Base-by-base conservation (phyloP, 805 yeast genomes). In the Zygosaccharomyces bisporus region DNA sequence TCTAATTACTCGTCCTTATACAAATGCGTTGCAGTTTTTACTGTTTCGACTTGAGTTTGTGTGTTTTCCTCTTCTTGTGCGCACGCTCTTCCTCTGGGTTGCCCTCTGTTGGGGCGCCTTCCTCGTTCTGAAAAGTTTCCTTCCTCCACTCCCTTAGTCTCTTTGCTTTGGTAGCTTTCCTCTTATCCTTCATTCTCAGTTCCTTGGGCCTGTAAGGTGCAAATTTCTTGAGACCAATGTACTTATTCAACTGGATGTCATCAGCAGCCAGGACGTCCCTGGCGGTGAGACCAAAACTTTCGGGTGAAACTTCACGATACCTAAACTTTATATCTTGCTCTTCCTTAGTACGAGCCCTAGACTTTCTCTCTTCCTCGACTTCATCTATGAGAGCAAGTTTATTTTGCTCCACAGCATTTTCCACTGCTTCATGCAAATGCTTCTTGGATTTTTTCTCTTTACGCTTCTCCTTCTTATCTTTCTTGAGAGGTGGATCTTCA, bases 221-320 rank as follows among this genome's bases (percentile, higher is more conserved):
- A 53, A 93, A 80, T 65, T 90, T 90, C 71, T 91, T 91, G 56
- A 93, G 70, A 17, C 96, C 93, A 46, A 89, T 82, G 57, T 74
- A 89, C 45, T 81, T 83, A 66, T 93, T 93, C 64, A 93, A 73
- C 39, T 83, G 85, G 49, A 76, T 74, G 63, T 93, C 99, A 58
- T 86, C 91, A 10, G 99, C 99, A 46, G 87, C 69, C 43, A 93
- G 71, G 38, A 93, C 93, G 56, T 93, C 99, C 50, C 93, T 75
- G 0, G 93, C 76, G 0, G 86, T 74, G 39, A 93, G 73, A 9
- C 98, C 98, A 68, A 78, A 93, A 7, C 89, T 70, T 58, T 93
- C 98, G 6, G 99, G 97, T 1, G 96, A 89, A 3, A 93, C 98
- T 56, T 89, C 95, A 57, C 97, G 78, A 62, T 93, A 93, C 56